phyloP scores from a whole-genome alignment of 2,329 filamentous ascomycete species.

The Coniochaeta ligniaria region DNA sequence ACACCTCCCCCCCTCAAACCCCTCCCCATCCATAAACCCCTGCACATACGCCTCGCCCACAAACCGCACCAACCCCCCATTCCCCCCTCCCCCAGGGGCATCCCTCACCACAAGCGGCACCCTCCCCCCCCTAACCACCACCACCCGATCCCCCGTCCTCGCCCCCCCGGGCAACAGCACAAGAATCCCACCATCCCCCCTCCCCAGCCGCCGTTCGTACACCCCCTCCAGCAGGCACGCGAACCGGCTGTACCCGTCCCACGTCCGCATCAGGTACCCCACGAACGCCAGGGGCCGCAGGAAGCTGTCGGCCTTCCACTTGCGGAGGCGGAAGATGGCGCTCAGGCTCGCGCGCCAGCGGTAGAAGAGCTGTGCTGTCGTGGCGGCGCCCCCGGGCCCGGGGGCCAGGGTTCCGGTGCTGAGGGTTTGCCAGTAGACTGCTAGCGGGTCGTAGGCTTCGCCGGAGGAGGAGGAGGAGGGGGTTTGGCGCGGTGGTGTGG shows the following conservation, averaged over 20 bases:
- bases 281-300: neutral
- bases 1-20: neutral
- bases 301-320: neutral
- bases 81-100: too few species aligned
- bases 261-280: neutral
- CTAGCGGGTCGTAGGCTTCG: neutral
- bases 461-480: too few species aligned
- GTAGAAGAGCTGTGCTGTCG: neutral
- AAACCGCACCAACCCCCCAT: neutral
- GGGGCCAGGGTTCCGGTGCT: neutral
- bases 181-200: neutral
- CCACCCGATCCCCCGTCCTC: neutral
- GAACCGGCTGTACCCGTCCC: neutral
- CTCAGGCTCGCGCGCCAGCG: neutral
- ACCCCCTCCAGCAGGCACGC: neutral
- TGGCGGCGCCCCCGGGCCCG: neutral
- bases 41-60: neutral
- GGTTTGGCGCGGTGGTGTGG: too few species aligned
- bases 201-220: neutral
- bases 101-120: neutral
- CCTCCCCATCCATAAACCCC: neutral
- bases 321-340: neutral
- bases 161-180: neutral
- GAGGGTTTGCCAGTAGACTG: neutral
- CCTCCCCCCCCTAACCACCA: neutral